A percentile compares a stretch with the other conserved stretches of the same genome.
Conservation (phyloP, 352 stramenopile species). For the Phytophthora ohioensis region DNA sequence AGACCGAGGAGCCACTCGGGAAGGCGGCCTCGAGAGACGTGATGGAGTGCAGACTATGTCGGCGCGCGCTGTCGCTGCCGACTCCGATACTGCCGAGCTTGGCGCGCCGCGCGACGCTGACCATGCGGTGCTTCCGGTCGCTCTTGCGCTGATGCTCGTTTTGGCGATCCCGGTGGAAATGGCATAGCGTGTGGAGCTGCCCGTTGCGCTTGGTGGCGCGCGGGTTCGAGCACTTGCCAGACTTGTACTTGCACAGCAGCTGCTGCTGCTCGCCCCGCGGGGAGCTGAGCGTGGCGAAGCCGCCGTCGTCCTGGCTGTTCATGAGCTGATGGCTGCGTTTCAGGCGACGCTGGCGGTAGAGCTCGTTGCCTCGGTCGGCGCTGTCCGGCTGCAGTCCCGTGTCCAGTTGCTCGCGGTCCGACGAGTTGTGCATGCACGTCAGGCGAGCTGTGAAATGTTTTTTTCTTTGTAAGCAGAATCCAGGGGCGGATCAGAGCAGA, state of each 20-base stretch:
- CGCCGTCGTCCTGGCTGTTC: slow-evolving; percentile 43
- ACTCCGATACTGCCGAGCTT: slow-evolving; percentile 77
- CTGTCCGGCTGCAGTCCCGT: slow-evolving; percentile 41
- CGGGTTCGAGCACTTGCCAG: slow-evolving; percentile 83
- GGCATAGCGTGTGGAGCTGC: slow-evolving; percentile 84
- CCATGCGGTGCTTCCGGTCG: slow-evolving; percentile 88
- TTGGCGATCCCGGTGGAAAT: slow-evolving; percentile 86
- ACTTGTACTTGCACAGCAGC: slow-evolving; percentile 90
- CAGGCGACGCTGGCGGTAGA: slow-evolving; percentile 42
- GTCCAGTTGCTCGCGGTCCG: slow-evolving; percentile 41
- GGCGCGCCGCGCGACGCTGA: slow-evolving; percentile 73
- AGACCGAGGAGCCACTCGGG: slow-evolving; percentile 37
- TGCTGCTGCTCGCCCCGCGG: slow-evolving; percentile 46
- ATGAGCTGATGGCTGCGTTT: slow-evolving; percentile 46
- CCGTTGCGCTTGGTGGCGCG: slow-evolving; percentile 88
- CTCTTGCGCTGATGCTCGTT: slow-evolving; percentile 91
- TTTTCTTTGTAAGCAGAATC: slow-evolving; percentile 11
- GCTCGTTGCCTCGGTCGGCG: slow-evolving; percentile 40
- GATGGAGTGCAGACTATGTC: slow-evolving; percentile 54
- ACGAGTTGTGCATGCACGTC: slow-evolving; percentile 42
- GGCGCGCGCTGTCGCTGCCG: slow-evolving; percentile 41
- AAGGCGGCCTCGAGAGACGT: slow-evolving; percentile 53
- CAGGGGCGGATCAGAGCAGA: slow-evolving; percentile 16
- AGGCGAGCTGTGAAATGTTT: slow-evolving; percentile 7
- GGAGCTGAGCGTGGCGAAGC: slow-evolving; percentile 50